Percentiles rank a stretch among this genome's conserved stretches.
These are phyloP conservation scores for Pseudogymnoascus sp. DNA, from an alignment of 2,329 filamentous ascomycete species.

Conservation along the genomic window DNA sequence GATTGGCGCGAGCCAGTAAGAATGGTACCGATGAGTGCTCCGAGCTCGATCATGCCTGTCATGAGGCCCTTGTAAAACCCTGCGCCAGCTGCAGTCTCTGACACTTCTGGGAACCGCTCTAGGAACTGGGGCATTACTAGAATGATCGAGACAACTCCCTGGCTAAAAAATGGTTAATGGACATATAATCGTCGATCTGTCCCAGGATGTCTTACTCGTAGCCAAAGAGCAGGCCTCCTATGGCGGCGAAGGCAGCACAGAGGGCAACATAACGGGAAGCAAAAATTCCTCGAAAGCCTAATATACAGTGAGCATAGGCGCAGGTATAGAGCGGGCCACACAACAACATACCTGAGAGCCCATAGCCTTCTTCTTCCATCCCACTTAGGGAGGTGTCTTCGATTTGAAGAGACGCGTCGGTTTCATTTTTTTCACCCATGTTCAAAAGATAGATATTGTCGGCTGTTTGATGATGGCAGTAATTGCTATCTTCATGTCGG, in stretches of 20 bases:
- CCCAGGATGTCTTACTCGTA: constrained; percentile 23
- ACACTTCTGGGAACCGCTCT: constrained; percentile 28
- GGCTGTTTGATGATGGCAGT: neutral
- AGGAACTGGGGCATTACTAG: constrained; percentile 31
- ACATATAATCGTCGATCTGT: neutral
- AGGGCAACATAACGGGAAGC: constrained; percentile 28
- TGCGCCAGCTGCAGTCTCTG: constrained; percentile 26
- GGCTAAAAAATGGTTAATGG: constrained; percentile 13
- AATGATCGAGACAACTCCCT: constrained; percentile 36
- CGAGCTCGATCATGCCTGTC: constrained; percentile 49
- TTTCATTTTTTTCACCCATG: neutral
- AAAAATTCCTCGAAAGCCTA: constrained; percentile 28
- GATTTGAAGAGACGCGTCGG: neutral
- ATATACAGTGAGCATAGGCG: constrained; percentile 9
- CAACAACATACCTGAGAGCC: neutral
- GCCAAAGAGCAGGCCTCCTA: constrained; percentile 37
- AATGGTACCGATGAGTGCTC: constrained; percentile 33
- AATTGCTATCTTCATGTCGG: neutral
- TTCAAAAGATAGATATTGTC: neutral
- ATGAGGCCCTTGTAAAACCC: constrained; percentile 26
- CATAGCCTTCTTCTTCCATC: neutral
- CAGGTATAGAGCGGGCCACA: neutral
- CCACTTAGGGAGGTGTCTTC: neutral
- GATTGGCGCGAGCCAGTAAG: neutral
- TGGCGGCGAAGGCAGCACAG: constrained; percentile 30